Conservation (phyloP, 2,329 filamentous ascomycete genomes). For the Sarocladium kiliense region DNA sequence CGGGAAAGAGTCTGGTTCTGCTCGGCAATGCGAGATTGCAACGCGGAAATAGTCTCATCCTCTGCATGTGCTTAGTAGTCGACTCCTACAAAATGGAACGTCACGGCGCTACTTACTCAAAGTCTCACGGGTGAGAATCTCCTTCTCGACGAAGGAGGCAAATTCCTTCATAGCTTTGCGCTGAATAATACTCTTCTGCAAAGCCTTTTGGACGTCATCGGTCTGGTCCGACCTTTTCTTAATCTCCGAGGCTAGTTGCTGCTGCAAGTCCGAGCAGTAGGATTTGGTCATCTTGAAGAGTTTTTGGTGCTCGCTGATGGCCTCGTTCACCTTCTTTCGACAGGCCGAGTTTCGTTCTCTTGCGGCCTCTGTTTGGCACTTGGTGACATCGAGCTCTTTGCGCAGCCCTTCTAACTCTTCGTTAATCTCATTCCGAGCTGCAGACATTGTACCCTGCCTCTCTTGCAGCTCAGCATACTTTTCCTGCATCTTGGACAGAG, state of each 20-base stretch:
- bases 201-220: conserved; percentile 19
- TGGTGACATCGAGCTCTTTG: conserved; percentile 18
- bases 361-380: conserved; percentile 15
- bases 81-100: not conserved
- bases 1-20: not conserved
- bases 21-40: not conserved
- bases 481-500: conserved; percentile 18
- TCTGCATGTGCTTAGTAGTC: conserved; percentile 1
- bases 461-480: conserved; percentile 21
- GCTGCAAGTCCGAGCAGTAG: conserved; percentile 27
- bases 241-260: conserved; percentile 28
- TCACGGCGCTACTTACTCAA: not conserved
- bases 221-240: conserved; percentile 17
- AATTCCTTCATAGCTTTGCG: not conserved
- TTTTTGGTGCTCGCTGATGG: conserved; percentile 40
- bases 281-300: conserved; percentile 30
- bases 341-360: conserved; percentile 30
- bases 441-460: conserved; percentile 17
- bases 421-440: conserved; percentile 20
- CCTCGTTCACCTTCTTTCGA: conserved; percentile 37
- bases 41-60: conserved; percentile 6
- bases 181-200: conserved; percentile 17
- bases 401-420: conserved; percentile 23
- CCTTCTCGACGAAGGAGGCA: conserved; percentile 9
- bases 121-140: not conserved